Evolutionary conservation across 2,329 filamentous ascomycete species (phyloP).

Genomic region (Fusarium humuli): DNA sequence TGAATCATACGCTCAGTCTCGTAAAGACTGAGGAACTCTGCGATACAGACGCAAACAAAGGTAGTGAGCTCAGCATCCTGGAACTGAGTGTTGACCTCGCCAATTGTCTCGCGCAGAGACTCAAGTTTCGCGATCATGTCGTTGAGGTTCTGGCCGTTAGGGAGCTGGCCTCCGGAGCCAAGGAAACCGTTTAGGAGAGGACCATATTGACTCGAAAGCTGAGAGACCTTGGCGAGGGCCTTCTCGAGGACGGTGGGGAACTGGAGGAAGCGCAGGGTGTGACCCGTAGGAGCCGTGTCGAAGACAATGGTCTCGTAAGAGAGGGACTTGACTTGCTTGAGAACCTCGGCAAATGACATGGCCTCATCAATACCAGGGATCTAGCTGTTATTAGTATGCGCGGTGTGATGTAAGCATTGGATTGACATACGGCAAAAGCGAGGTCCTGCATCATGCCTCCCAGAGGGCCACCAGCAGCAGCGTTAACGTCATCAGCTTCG

Average conservation of each 20-base stretch:
- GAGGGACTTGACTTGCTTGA: conserved; percentile 99
- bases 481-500: conserved; percentile 74
- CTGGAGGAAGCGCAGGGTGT: conserved; percentile 97
- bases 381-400: conserved; percentile 56
- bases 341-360: conserved; percentile 99
- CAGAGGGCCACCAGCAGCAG: conserved; percentile 75
- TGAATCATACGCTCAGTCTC: conserved; percentile 99
- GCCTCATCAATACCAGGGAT: conserved; percentile 99
- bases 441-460: conserved; percentile 99
- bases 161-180: conserved; percentile 78
- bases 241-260: conserved; percentile 99
- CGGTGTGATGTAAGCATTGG: neutral
- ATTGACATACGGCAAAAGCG: conserved; percentile 82
- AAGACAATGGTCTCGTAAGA: conserved; percentile 99
- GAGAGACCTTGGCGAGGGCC: conserved; percentile 95
- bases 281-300: conserved; percentile 96
- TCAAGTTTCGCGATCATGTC: conserved; percentile 97
- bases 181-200: conserved; percentile 95
- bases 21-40: conserved; percentile 95
- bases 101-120: conserved; percentile 89
- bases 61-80: conserved; percentile 96
- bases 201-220: conserved; percentile 93
- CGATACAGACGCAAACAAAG: conserved; percentile 98
- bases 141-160: conserved; percentile 91
- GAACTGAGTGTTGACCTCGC: conserved; percentile 97